Conservation (phyloP, 2,329 filamentous ascomycete genomes). For the Penicillium sp. region DNA sequence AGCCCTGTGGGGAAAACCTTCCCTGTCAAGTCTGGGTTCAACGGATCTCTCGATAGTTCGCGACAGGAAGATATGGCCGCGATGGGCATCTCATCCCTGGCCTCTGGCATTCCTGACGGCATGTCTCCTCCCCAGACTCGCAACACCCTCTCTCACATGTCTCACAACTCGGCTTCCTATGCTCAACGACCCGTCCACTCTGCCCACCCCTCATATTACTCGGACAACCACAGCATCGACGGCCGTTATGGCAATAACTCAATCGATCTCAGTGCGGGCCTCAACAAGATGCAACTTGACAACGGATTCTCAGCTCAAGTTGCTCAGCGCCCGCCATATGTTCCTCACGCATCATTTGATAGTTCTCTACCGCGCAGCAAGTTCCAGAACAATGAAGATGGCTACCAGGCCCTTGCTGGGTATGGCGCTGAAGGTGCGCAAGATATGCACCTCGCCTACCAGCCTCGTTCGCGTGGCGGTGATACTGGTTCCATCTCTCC, state of each 20-base stretch:
- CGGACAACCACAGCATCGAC: constrained; percentile 37
- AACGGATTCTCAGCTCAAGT: constrained; percentile 33
- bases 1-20: constrained; percentile 33
- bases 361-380: constrained; percentile 46
- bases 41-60: constrained; percentile 28
- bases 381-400: constrained; percentile 35
- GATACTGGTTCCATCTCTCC: constrained; percentile 48
- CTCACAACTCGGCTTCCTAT: constrained; percentile 36
- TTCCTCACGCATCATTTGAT: constrained; percentile 45
- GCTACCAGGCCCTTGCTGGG: constrained; percentile 26
- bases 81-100: constrained; percentile 31
- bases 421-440: constrained; percentile 29
- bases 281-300: constrained; percentile 39
- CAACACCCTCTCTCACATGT: constrained; percentile 32
- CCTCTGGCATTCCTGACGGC: constrained; percentile 29
- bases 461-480: constrained; percentile 42
- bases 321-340: constrained; percentile 29
- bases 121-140: constrained; percentile 26
- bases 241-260: constrained; percentile 28
- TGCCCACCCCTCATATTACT: constrained; percentile 40
- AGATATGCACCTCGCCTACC: constrained; percentile 36
- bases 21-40: constrained; percentile 30
- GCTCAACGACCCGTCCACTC: constrained; percentile 37
- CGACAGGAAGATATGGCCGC: constrained; percentile 30
- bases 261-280: constrained; percentile 30